Base-by-base conservation (phyloP, 2,329 filamentous ascomycete genomes). In the Paraconiothyrium sp. region DNA sequence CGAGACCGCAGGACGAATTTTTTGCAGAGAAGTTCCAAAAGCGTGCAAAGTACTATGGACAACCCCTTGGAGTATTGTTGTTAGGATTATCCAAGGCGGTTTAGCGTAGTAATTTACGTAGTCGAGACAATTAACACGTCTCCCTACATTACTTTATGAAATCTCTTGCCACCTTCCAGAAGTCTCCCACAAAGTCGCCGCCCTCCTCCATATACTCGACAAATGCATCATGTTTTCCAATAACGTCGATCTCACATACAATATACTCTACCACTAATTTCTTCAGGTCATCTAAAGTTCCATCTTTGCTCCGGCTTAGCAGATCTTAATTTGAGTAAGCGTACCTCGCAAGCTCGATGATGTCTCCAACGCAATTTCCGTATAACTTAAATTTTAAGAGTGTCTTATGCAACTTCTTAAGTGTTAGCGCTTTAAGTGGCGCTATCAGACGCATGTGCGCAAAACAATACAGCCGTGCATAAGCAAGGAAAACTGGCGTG, bases 381-480 rank as follows among this genome's bases (percentile, higher is more conserved):
- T 67, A 73, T 9, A 74, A 54, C 22, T 69, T 49, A 60, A 76
- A 76, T 5, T 11, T 27, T 10, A 67, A 44, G 1, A 77, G 64
- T 3, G 71, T 73, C 16, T 59, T 63, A 44, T 76, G 70, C n/a
- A 76, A 60, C 47, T 73, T 76, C n/a, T 72, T 16, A 1, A 77
- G 60, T 1, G 65, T 59, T 4, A 76, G 63, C 1, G 58, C 59
- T 46, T 64, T 70, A 1, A 77, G 69, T 24, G 69, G 66, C 3
- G 57, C 34, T 4, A 76, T 64, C 32, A 74, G 62, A 11, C 61
- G 65, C 58, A 71, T 56, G 11, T 68, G 60, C 0, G 74, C 70
- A 52, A 78, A 69, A 0, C 60, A 66, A 50, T 77, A 77, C 1
- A 77, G 64, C 2, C 68, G 67, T 20, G 73, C 72, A 44, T 77